Percentiles rank a stretch among this genome's conserved stretches.
Evolutionary conservation across 2,329 filamentous ascomycete genomes (phyloP).

Genomic region (Fusarium pininemorale): DNA sequence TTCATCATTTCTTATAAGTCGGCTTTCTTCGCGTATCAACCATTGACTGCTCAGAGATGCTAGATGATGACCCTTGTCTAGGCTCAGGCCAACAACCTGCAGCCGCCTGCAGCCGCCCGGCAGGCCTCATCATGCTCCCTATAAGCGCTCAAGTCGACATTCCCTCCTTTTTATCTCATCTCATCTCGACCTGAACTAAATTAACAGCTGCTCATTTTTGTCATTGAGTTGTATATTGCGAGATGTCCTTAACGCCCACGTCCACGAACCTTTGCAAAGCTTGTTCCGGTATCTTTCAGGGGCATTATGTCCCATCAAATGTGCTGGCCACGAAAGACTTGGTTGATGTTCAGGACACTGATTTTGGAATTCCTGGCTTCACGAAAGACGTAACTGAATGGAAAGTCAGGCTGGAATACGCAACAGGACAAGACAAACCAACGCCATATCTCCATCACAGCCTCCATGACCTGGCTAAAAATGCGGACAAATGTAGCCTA

Average conservation of each 20-base stretch:
- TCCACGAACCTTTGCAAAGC: not conserved
- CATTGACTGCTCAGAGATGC: not conserved
- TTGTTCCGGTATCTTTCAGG: constrained; percentile 24
- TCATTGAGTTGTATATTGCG: not conserved
- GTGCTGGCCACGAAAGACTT: not conserved
- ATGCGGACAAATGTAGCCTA: constrained; percentile 14
- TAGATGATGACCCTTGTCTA: not conserved
- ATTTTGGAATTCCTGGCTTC: not conserved
- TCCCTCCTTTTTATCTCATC: not conserved
- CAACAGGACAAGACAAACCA: not conserved
- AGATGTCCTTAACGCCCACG: not conserved
- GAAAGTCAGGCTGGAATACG: constrained; percentile 5
- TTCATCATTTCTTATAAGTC: not conserved
- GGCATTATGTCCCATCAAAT: constrained; percentile 3
- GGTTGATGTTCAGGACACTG: not conserved
- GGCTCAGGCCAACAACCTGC: not conserved
- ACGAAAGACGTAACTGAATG: not conserved
- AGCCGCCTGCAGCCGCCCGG: not conserved
- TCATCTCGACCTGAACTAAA: not conserved
- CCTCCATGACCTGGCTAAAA: not conserved
- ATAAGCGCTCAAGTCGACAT: not conserved
- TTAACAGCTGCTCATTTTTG: too few relatives aligned
- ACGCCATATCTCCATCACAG: constrained; percentile 15
- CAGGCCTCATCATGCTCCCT: not conserved
- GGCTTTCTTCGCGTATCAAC: not conserved